Base-by-base conservation (phyloP, 2,329 filamentous ascomycete genomes). In the Penicillium brevicompactum region DNA sequence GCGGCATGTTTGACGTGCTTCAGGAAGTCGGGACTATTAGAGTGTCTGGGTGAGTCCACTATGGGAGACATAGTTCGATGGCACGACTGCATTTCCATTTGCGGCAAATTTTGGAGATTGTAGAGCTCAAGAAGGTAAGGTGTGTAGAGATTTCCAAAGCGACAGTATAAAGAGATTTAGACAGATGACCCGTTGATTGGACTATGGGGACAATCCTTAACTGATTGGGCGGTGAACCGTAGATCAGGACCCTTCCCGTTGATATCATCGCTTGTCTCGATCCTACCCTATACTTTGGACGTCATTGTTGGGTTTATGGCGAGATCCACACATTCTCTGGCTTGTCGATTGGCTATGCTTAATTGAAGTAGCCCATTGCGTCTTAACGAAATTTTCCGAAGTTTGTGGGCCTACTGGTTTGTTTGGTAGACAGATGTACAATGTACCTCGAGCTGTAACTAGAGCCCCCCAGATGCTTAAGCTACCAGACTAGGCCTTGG, bases 201-300 rank as follows among this genome's bases (percentile, higher is more conserved):
- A 27, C 18, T 32, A 44, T 21, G 32, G 46, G 42, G 50, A 45
- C 14, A 49, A 61, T 58, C 44, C 2, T 34, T 56, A 21, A 51
- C 50, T 47, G 21, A 41, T 53, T 38, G 44, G 45, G 51, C 11
- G 24, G 32, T 38, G 43, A 48, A 18, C 34, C 34, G 24, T 1
- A 6, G 9, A 43, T 40, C 9, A 27, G 27, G n/a, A 5, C n/a
- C 32, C 3, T 7, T 43, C 24, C 46, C 10, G 11, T 37, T 59
- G 57, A 51, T 57, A 44, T 59, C 57, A 53, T 53, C 22, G 24
- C 11, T 16, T 14, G 6, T 3, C 21, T 34, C 10, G 10, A 53
- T 53, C 37, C 45, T 43, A 53, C 45, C 8, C 34, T 47, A 16
- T 10, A 10, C 18, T 14, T 24, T 9, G 18, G 16, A 24, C 7